Percentiles rank a stretch among this genome's conserved stretches.
Evolutionary conservation across 106 monocot species (phyloP).

Genomic region (Phalaenopsis equestris): DNA sequence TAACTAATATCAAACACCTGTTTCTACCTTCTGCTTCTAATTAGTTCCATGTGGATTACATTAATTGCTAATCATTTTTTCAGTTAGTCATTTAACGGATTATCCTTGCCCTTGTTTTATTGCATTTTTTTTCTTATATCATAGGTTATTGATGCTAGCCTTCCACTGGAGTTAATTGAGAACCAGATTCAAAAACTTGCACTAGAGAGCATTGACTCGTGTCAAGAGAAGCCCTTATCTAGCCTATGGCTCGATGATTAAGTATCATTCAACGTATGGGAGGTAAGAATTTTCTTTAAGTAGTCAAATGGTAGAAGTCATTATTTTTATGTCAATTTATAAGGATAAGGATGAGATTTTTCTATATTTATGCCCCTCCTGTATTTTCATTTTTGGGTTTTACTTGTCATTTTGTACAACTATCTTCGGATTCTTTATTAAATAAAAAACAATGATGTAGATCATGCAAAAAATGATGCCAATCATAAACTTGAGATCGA

Average conservation of each 20-base stretch:
- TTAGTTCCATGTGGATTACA: neutral
- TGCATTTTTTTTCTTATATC: neutral
- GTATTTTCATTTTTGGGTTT: too few relatives aligned
- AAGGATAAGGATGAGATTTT: too few relatives aligned
- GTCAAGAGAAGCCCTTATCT: neutral
- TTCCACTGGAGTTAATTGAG: neutral
- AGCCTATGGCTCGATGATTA: neutral
- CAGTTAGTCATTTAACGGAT: neutral
- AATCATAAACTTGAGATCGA: too few relatives aligned
- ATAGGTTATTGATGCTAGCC: neutral
- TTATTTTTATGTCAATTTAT: neutral
- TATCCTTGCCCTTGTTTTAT: neutral
- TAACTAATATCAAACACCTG: too few relatives aligned
- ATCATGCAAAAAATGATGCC: too few relatives aligned
- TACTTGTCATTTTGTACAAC: too few relatives aligned
- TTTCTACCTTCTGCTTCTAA: neutral
- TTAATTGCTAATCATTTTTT: neutral
- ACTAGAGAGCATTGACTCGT: conserved; percentile 1
- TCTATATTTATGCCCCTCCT: too few relatives aligned
- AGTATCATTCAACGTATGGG: neutral
- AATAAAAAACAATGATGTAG: too few relatives aligned
- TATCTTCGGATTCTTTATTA: too few relatives aligned
- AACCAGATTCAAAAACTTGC: conserved; percentile 9
- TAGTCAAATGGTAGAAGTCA: neutral
- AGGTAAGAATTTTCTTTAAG: neutral